These are phyloP conservation scores for Tephrocybe rancida DNA, from an alignment of 768 basidiomycete genomes.

Conservation along the genomic window DNA sequence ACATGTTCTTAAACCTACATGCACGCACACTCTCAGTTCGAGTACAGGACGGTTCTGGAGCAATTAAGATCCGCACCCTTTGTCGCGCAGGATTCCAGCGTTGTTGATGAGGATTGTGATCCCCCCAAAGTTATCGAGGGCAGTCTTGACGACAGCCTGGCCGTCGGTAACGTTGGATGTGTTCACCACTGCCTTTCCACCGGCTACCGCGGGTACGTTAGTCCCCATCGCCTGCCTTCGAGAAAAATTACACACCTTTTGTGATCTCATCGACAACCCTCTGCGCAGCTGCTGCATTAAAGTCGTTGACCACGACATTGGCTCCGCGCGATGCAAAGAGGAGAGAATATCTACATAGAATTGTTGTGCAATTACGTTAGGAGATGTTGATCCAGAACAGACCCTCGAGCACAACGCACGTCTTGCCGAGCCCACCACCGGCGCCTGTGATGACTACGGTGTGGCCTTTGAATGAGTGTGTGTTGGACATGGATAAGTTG, in stretches of 20 bases:
- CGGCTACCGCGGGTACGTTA: conserved; percentile 49
- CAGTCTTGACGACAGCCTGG: conserved; percentile 81
- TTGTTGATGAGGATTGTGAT: conserved; percentile 95
- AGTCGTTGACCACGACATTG: conserved; percentile 94
- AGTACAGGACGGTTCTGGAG: not conserved
- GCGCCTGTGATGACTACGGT: conserved; percentile 96
- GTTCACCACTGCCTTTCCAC: conserved; percentile 88
- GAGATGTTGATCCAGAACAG: not conserved
- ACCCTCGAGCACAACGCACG: conserved; percentile 49
- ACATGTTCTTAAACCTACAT: conserved; percentile 92
- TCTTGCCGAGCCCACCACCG: conserved; percentile 91
- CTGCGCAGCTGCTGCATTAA: conserved; percentile 85
- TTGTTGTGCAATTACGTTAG: conserved; percentile 12
- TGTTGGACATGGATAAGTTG: conserved; percentile 36
- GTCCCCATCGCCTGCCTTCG: conserved; percentile 1
- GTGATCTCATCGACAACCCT: conserved; percentile 90
- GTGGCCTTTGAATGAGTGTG: conserved; percentile 79
- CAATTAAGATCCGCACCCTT: conserved; percentile 49
- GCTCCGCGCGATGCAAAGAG: conserved; percentile 94
- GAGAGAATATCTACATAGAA: conserved; percentile 80
- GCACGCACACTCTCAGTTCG: not conserved
- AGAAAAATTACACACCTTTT: conserved; percentile 56
- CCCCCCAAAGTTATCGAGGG: conserved; percentile 81
- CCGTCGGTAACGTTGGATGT: conserved; percentile 89
- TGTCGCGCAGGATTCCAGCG: conserved; percentile 87